These are phyloP conservation scores for Myxozyma sirexii DNA, from an alignment of 805 yeast genomes.

Conservation along the genomic window DNA sequence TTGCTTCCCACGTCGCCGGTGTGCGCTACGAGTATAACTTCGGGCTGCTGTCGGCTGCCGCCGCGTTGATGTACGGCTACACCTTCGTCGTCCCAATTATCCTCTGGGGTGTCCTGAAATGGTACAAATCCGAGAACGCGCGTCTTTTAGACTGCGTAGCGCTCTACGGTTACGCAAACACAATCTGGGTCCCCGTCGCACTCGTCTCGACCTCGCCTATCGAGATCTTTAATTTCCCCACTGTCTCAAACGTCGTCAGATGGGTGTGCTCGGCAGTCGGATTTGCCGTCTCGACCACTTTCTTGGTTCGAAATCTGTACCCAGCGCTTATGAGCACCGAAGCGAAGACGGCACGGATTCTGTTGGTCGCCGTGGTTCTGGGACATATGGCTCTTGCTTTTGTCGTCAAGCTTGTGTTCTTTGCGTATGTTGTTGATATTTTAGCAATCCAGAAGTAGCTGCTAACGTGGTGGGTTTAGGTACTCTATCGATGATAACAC, in stretches of 20 bases:
- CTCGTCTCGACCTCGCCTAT: slow-evolving; percentile 37
- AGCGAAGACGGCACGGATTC: slow-evolving; percentile 44
- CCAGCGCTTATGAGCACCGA: slow-evolving; percentile 47
- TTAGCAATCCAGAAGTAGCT: not conserved
- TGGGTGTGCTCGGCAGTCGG: slow-evolving; percentile 67
- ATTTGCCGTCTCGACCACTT: slow-evolving; percentile 60
- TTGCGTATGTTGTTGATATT: slow-evolving; percentile 41
- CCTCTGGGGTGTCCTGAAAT: slow-evolving; percentile 56
- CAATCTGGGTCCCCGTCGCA: slow-evolving; percentile 85
- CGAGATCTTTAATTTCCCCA: slow-evolving; percentile 45
- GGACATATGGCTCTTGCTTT: slow-evolving; percentile 62
- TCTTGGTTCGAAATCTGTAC: slow-evolving; percentile 51
- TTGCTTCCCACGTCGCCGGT: slow-evolving; percentile 53
- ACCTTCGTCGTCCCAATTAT: slow-evolving; percentile 62
- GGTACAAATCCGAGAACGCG: slow-evolving; percentile 55
- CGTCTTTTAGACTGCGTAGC: slow-evolving; percentile 63
- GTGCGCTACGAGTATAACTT: slow-evolving; percentile 61
- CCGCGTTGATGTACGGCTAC: slow-evolving; percentile 75
- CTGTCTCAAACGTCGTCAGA: slow-evolving; percentile 51
- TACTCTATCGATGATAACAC: slow-evolving; percentile 23
- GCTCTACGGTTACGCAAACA: slow-evolving; percentile 81
- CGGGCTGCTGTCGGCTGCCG: slow-evolving; percentile 64
- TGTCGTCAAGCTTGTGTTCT: slow-evolving; percentile 67
- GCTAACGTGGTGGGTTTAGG: not conserved
- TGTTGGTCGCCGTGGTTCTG: slow-evolving; percentile 49